phyloP scores from a whole-genome alignment of 164 flowering plant species.

The Aristolochia californica region DNA sequence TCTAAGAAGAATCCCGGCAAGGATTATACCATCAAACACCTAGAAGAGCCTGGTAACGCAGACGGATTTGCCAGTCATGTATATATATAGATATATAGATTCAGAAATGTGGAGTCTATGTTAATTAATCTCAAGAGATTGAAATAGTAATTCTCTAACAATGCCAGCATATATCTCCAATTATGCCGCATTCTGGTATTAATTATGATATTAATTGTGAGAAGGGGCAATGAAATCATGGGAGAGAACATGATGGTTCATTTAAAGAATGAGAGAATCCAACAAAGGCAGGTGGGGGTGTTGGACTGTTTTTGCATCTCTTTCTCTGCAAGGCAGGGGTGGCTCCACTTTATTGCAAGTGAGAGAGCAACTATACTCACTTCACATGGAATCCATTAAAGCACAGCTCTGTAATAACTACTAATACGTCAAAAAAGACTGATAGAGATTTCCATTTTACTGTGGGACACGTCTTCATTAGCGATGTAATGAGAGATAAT shows the following conservation, averaged over 20 bases:
- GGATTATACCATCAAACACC: not conserved
- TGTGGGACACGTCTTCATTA: no score
- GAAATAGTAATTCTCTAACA: no score
- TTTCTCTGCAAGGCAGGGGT: not conserved
- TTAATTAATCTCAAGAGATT: no score
- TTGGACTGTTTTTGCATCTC: conserved; percentile 8
- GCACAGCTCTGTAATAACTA: not conserved
- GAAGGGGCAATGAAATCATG: conserved; percentile 7
- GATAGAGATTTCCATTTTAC: no score
- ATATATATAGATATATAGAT: no score
- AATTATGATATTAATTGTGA: not conserved
- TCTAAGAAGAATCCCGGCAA: not conserved
- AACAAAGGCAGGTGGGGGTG: not conserved
- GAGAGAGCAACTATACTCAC: not conserved
- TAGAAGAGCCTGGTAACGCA: not conserved
- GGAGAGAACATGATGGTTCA: not conserved
- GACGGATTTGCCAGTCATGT: no score
- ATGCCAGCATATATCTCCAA: no score
- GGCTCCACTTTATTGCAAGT: no score
- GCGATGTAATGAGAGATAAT: no score
- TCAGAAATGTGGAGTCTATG: no score
- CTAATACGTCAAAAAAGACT: no score
- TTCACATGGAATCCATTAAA: conserved; percentile 1
- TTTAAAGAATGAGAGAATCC: conserved; percentile 1
- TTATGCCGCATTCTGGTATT: no score